Evolutionary conservation across 2,329 filamentous ascomycete species (phyloP), one percentile per base, ranked within the genome.

Genomic region (Dactylellina leptospora): DNA sequence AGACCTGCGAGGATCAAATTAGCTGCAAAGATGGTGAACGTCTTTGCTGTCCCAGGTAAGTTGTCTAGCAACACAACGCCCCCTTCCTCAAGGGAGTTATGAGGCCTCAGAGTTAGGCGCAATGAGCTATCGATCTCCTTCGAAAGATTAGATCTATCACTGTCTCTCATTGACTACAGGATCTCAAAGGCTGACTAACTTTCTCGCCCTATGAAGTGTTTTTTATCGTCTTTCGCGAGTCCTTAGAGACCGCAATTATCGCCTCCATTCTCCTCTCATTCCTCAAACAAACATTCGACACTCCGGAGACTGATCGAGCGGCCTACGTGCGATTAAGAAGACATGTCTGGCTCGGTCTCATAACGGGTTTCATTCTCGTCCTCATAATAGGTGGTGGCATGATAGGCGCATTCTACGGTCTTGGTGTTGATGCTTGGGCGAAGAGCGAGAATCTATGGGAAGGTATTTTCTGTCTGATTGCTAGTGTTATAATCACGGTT

Each of bases 221-320:
- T 82, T 93, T 96, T 82, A 90, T 96, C 79, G 88, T 91, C 81
- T 95, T 96, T 79, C 88, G 92, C 78, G 92, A 96, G 81, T 87
- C 87, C 42, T 82, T 96, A 50, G 92, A 96, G 82, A 90, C 89
- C 0, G 88, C 86, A 77, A 92, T 96, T 78, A 90, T 96, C 76
- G 87, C 96, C 74, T 93, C 92, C 0, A 89, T 96, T n/a, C 83
- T 96, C 30, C 85, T 96, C 40, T 87, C 91, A 20, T 96, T 95
- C 79, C 82, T 96, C 68, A 95, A 93, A 80, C 90, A 95, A 79
- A 90, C 89, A 2, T 84, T 96, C 36, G 86, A 86, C 0, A 72
- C 68, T 18, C 86, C 88, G 8, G 83, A 87, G 61, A 81, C 84
- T 69, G 88, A 92, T 81, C 80, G 80, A 3, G 78, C 76, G 1